phyloP scores from a whole-genome alignment of 2,329 filamentous ascomycete species.

The Clonostachys chloroleuca region DNA sequence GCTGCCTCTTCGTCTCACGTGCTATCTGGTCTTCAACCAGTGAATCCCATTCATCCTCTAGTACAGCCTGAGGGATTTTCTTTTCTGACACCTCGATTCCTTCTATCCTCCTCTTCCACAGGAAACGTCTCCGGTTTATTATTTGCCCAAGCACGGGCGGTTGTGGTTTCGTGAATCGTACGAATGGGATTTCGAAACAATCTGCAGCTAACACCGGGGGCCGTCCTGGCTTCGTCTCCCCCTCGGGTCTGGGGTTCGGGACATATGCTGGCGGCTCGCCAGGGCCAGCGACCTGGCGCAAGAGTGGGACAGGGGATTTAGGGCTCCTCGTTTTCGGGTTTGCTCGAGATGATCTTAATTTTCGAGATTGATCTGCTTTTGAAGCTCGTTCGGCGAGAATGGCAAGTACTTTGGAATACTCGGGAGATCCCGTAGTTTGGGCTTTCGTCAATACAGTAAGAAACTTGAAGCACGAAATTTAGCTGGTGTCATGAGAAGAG shows the following conservation, averaged over 20 bases:
- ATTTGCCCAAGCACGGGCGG: conserved; percentile 52
- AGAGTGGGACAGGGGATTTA: conserved; percentile 16
- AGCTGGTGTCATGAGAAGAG: background rate
- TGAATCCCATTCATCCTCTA: conserved; percentile 46
- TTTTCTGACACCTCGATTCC: conserved; percentile 26
- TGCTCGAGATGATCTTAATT: background rate
- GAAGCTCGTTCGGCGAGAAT: conserved; percentile 24
- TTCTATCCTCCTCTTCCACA: conserved; percentile 34
- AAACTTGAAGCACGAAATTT: conserved; percentile 19
- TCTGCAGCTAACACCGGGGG: too few relatives aligned
- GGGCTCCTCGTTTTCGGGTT: conserved; percentile 7
- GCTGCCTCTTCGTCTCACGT: conserved; percentile 6
- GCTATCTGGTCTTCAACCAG: conserved; percentile 20
- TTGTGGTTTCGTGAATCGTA: conserved; percentile 65
- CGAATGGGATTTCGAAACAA: conserved; percentile 47
- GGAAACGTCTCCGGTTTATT: conserved; percentile 43
- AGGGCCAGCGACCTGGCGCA: conserved; percentile 23
- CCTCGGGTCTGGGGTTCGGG: conserved; percentile 30
- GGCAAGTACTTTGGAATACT: conserved; percentile 32
- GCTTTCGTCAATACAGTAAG: conserved; percentile 33
- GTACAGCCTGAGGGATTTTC: conserved; percentile 10
- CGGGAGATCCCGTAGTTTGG: conserved; percentile 25
- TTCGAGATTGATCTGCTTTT: conserved; percentile 11
- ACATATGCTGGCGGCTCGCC: conserved; percentile 40
- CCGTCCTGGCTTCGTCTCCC: too few relatives aligned